Evolutionary conservation across 1,284 basidiomycete genomes (phyloP).

Genomic region (Tranzscheliella williamsii): DNA sequence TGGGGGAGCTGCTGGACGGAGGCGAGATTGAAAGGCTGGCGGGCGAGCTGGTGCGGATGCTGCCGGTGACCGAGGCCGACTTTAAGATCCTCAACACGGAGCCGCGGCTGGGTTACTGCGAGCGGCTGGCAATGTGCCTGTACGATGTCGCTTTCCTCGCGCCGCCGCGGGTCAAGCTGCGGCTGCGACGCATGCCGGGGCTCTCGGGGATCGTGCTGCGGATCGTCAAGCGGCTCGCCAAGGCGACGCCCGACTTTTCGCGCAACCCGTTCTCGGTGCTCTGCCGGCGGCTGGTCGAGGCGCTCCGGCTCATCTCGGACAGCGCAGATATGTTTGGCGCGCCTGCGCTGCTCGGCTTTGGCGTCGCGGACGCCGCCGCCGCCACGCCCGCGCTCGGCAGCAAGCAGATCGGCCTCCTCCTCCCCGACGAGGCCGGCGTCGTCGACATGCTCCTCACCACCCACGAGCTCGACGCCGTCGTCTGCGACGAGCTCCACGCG

Average conservation of each 20-base stretch:
- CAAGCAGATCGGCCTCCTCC: constrained; percentile 26
- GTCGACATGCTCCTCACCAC: constrained; percentile 33
- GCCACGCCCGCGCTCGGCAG: constrained; percentile 4
- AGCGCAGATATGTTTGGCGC: constrained; percentile 74
- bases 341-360: constrained; percentile 59
- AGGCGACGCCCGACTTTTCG: constrained; percentile 66
- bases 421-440: constrained; percentile 32
- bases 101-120: constrained; percentile 75
- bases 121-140: constrained; percentile 76
- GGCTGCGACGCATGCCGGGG: constrained; percentile 67
- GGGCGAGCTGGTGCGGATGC: constrained; percentile 73
- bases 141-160: constrained; percentile 86
- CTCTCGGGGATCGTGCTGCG: constrained; percentile 62
- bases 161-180: constrained; percentile 72
- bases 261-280: constrained; percentile 69
- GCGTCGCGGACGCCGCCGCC: constrained; percentile 7
- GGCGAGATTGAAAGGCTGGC: constrained; percentile 70
- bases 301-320: constrained; percentile 81
- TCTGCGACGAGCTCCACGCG: constrained; percentile 29
- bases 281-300: constrained; percentile 77
- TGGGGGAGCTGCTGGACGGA: constrained; percentile 69
- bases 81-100: constrained; percentile 72
- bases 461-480: constrained; percentile 21
- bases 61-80: constrained; percentile 78
- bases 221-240: constrained; percentile 61